Evolutionary conservation across 1,139 yeast species (phyloP).

Genomic region (Taiozyma sp.): DNA sequence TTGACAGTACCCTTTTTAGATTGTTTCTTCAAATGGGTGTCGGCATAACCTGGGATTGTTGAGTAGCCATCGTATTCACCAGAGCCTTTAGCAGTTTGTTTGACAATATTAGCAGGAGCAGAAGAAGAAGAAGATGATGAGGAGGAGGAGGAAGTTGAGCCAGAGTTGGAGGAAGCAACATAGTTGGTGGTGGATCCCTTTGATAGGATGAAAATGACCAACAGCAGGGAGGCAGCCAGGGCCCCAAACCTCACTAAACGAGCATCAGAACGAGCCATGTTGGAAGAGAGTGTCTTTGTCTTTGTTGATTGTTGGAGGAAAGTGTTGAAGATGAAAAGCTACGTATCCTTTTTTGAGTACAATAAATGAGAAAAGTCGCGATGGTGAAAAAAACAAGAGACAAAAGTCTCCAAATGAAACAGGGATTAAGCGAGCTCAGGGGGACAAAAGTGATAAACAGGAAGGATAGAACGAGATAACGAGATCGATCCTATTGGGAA

Average conservation of each 20-base stretch:
- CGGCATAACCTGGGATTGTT: constrained; percentile 11
- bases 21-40: constrained; percentile 18
- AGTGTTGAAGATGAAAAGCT: background rate
- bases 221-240: constrained; percentile 50
- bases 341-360: background rate
- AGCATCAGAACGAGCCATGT: constrained; percentile 54
- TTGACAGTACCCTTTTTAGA: constrained; percentile 35
- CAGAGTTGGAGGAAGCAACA: constrained; percentile 12
- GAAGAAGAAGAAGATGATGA: constrained; percentile 12
- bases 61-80: constrained; percentile 8
- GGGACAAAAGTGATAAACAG: background rate
- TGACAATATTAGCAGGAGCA: constrained; percentile 8
- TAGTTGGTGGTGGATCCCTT: constrained; percentile 48
- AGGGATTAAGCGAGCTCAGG: background rate
- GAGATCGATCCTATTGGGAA: too few species aligned
- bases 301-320: background rate
- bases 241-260: constrained; percentile 56
- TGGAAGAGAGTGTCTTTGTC: background rate
- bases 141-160: background rate
- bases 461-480: too few species aligned
- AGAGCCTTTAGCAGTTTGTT: constrained; percentile 6
- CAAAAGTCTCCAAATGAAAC: background rate
- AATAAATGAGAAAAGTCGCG: background rate
- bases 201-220: constrained; percentile 56
- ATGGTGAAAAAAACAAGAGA: background rate